Evolutionary conservation across 495 filamentous ascomycete genomes (phyloP), one percentile per base, ranked within the genome.

Genomic region (Lepraria neglecta): DNA sequence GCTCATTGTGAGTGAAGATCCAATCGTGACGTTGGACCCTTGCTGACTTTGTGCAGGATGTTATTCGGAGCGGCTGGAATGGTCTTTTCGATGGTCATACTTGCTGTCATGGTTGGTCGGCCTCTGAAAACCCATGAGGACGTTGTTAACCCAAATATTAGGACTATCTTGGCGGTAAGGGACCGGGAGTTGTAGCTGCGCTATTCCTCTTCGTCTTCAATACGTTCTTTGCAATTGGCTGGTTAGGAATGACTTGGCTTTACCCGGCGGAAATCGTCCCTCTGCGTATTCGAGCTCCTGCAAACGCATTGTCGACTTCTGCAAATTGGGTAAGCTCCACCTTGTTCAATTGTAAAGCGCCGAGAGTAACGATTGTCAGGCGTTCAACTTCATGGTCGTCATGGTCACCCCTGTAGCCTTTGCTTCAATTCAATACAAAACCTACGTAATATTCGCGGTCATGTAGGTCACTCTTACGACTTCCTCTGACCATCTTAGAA

Each of bases 381-480:
- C 53, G 42, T 77, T 79, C 70, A 77, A 79, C 64, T 78, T 82
- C 72, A 70, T 80, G 71, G 82, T 87, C 15, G 84, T 87, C 59
- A 86, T 90, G 81, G 82, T 89, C 61, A 87, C 87, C 0, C 87
- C 88, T 0, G 76, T 88, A 0, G 77, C 84, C 0, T 90, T 90
- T 69, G 70, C 82, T 57, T 82, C 75, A 47, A 90, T 90, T 65
- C 71, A 72, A 15, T 90, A 87, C 69, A 74, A 81, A 71, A 90
- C 87, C 3, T 92, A 91, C 68, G 84, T 89, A 67, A 88, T 90
- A 68, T 91, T 91, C 67, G 88, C 88, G 15, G 84, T 84, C 61
- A 87, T 87, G 77, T 79, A 72, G 70, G 77, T n/a, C 5, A 12
- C 61, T 33, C 4, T 30, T 21, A 28, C 10, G 40, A 43, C 15